These are phyloP conservation scores for Colletotrichum musicola DNA, from an alignment of 2,329 filamentous ascomycete species.

Conservation along the genomic window DNA sequence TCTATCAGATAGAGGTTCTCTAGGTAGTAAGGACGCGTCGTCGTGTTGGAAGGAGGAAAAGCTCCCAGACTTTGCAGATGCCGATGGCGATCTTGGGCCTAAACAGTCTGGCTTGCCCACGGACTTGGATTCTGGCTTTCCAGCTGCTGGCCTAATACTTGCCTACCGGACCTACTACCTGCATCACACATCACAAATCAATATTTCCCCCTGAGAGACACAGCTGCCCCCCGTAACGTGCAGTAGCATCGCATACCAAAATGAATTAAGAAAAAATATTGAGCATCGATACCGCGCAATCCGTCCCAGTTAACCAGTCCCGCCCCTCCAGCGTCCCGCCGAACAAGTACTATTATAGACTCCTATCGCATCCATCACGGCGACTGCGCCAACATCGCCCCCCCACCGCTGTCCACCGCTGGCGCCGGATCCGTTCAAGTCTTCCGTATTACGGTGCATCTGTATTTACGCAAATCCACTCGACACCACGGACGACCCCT, in stretches of 20 bases:
- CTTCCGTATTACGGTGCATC: constrained; percentile 29
- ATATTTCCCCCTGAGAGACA: constrained; percentile 28
- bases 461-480: not conserved
- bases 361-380: constrained; percentile 9
- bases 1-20: too few species aligned
- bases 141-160: not conserved
- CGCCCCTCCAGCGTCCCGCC: constrained; percentile 7
- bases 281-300: not conserved
- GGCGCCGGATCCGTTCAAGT: constrained; percentile 29
- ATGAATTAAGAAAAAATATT: not conserved
- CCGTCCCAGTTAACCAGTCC: not conserved
- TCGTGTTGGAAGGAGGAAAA: not conserved
- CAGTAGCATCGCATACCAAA: constrained; percentile 24
- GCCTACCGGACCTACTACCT: not conserved
- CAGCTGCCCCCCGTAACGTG: constrained; percentile 20
- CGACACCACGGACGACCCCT: not conserved
- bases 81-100: constrained; percentile 33
- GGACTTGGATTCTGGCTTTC: constrained; percentile 21
- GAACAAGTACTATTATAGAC: constrained; percentile 6
- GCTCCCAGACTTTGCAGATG: constrained; percentile 15
- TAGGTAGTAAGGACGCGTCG: too few species aligned
- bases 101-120: constrained; percentile 23
- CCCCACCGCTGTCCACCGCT: constrained; percentile 27
- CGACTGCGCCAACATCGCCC: constrained; percentile 32
- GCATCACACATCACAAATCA: constrained; percentile 6